Conservation (phyloP, 495 filamentous ascomycete genomes). For the Tuber umbilicatum region DNA sequence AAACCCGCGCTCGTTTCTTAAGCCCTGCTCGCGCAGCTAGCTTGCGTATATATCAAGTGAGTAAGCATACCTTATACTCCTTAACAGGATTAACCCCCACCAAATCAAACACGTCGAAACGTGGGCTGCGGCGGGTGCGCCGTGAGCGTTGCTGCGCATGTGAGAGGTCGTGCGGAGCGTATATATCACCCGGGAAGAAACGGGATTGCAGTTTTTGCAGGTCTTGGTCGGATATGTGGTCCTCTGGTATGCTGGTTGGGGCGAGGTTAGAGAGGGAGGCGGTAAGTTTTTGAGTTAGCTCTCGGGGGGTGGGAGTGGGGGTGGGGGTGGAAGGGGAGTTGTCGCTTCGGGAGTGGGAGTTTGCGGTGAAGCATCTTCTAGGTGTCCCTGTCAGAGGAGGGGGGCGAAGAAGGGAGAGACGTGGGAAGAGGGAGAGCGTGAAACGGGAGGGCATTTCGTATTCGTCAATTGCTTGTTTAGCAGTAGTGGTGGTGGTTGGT, state of each 20-base stretch:
- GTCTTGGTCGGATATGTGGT: not conserved
- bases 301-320: not conserved
- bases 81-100: conserved; percentile 73
- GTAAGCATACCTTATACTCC: conserved; percentile 64
- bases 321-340: not conserved
- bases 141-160: conserved; percentile 66
- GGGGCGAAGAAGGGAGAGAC: not conserved
- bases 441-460: not conserved
- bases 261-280: not conserved
- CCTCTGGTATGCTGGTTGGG: not conserved
- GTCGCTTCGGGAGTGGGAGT: not conserved
- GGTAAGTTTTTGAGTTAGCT: not conserved
- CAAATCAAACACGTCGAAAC: conserved; percentile 67
- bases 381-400: not conserved
- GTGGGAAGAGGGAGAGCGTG: not conserved
- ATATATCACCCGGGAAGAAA: conserved; percentile 72
- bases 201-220: not conserved
- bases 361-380: not conserved
- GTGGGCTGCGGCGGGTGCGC: conserved; percentile 45
- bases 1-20: not conserved
- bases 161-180: conserved; percentile 81
- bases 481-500: not conserved
- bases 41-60: conserved; percentile 11
- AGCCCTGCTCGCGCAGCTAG: not conserved
- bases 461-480: not conserved